Evolutionary conservation across 495 filamentous ascomycete genomes (phyloP), one percentile per base, ranked within the genome.

Genomic region (Tuber microsphaerosporum): DNA sequence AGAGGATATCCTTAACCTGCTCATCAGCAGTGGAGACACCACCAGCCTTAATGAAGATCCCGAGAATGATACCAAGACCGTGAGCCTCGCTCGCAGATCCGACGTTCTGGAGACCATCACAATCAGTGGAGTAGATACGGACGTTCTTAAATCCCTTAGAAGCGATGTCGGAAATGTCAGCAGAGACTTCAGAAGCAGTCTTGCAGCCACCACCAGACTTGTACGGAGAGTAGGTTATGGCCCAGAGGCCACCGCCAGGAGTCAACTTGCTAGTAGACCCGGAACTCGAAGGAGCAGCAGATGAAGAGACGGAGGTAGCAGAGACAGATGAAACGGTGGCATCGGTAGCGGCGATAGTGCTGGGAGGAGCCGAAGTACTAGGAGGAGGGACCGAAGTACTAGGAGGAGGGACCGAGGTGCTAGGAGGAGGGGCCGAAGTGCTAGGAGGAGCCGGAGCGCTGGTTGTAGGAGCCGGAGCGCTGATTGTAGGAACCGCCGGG

Each of bases 201-300:
- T 93, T 94, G 91, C 94, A 97, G 22, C 82, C 79, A 80, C 90
- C 86, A 1, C 77, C 78, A 73, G 76, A 76, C 76, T 76, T 73
- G 87, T 94, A 98, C 31, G 94, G 93, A 61, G 93, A 93, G 89
- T 97, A 98, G 79, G 95, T 93, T 82, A 97, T 93, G 86, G 91
- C 92, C 90, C 92, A 97, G 83, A 90, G 87, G 73, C 87, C 87
- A 77, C 85, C 73, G 16, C 68, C 45, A 34, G 70, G 19, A 45
- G 37, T 26, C 51, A 17, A 45, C 31, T 71, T 68, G 43, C 74
- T 46, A n/a, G 83, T 73, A 16, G 79, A 43, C 44, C 37, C 75
- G 41, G 80, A 69, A 34, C 76, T 71, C 6, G 56, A 76, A 68
- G 65, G 82, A 71, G 41, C 56, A 20, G 43, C 12, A 69, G 43